phyloP scores from a whole-genome alignment of 805 yeast species.

The Cyberlindnera japonica region DNA sequence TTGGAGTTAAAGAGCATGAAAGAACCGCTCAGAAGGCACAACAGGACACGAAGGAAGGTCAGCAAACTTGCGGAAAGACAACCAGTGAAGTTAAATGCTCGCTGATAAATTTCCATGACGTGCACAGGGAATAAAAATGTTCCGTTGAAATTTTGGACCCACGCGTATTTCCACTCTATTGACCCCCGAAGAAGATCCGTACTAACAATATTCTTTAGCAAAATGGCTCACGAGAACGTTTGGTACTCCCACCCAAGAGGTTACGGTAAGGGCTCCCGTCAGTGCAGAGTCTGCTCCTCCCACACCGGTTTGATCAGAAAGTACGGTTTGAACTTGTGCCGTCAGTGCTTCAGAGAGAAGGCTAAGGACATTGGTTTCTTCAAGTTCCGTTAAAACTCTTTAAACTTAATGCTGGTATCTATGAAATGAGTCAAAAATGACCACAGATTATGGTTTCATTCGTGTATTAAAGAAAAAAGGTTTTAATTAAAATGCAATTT shows the following conservation, averaged over 20 bases:
- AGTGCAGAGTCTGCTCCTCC: slow-evolving; percentile 98
- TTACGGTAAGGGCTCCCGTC: slow-evolving; percentile 99
- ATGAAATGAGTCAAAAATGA: slow-evolving; percentile 6
- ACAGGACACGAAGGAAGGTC: too few species aligned
- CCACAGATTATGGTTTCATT: slow-evolving; percentile 19
- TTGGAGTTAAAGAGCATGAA: too few species aligned
- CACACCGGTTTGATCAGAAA: slow-evolving; percentile 99
- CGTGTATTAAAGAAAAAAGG: slow-evolving; percentile 23
- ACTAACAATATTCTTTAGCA: slow-evolving; percentile 38
- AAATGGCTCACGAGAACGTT: slow-evolving; percentile 99
- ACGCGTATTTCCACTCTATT: too few species aligned
- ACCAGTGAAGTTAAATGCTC: not conserved
- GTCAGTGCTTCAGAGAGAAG: slow-evolving; percentile 99
- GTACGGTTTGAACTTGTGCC: slow-evolving; percentile 99
- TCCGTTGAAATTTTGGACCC: too few species aligned
- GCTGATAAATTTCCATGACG: too few species aligned
- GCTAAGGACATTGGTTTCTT: slow-evolving; percentile 98
- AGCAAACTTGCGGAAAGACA: not conserved
- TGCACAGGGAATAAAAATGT: too few species aligned
- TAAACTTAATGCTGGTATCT: slow-evolving; percentile 27
- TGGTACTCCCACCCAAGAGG: slow-evolving; percentile 99
- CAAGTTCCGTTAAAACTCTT: slow-evolving; percentile 83
- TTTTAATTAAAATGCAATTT: not conserved
- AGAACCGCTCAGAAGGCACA: too few species aligned
- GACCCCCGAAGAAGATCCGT: not conserved